A percentile compares a stretch with the other conserved stretches of the same genome.
These are phyloP conservation scores for Alternaria ventricosa DNA, from an alignment of 2,329 filamentous ascomycete genomes.

Conservation along the genomic window DNA sequence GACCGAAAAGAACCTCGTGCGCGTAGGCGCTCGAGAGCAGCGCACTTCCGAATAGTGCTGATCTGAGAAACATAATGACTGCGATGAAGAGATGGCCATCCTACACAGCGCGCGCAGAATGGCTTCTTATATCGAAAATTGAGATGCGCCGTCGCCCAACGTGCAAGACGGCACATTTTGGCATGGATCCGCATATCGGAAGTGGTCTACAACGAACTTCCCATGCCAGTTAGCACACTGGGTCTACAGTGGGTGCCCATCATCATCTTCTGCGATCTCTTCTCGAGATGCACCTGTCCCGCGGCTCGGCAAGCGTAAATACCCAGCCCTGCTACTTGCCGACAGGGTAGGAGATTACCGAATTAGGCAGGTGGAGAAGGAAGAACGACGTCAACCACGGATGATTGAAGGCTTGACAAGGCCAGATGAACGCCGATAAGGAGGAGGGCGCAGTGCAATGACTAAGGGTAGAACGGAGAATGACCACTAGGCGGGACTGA, in stretches of 20 bases:
- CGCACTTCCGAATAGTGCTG: conserved; percentile 13
- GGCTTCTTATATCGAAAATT: conserved; percentile 16
- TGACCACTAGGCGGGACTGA: neutral
- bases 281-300: conserved; percentile 11
- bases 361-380: conserved; percentile 33
- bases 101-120: neutral
- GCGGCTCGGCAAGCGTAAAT: conserved; percentile 35
- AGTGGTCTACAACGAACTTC: conserved; percentile 30
- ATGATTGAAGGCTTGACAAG: neutral
- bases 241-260: conserved; percentile 13
- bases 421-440: neutral
- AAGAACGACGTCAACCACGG: conserved; percentile 1
- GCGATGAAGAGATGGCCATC: neutral
- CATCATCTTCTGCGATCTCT: conserved; percentile 11
- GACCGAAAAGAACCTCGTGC: conserved; percentile 34
- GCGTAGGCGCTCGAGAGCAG: conserved; percentile 29
- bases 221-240: conserved; percentile 32
- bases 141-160: neutral
- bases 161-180: conserved; percentile 1
- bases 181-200: conserved; percentile 8
- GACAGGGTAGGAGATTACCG: conserved; percentile 33
- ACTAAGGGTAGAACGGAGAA: neutral
- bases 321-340: conserved; percentile 20
- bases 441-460: neutral
- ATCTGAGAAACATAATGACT: conserved; percentile 27